Base-by-base conservation (phyloP, 306 rosid genomes). In the Begonia loranthoides region DNA sequence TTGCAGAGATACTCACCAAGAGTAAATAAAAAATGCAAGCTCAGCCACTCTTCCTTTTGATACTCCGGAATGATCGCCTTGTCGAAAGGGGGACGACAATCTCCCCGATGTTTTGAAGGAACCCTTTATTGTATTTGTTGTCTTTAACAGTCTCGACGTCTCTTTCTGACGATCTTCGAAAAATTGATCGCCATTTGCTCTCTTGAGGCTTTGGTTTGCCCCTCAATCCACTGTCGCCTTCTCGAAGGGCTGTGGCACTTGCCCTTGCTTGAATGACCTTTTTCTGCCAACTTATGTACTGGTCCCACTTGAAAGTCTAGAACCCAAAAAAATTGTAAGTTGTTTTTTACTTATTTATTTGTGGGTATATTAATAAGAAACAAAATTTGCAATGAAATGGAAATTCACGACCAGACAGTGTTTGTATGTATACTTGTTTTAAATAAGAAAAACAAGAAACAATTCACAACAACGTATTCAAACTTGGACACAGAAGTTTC, bases 281-380 rank as follows among this genome's bases (percentile, higher is more conserved):
- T 76, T 66, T 76, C 67, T 80, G 92, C 90, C 78, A 76, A 49
- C 68, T 76, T 54, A 76, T 36, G 68, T 82, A 74, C 21, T 86
- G 92, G 69, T 86, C 88, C 99, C 99, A 90, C 81, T 90, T 90
- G 59, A 74, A 76, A 43, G 88, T 86, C 99, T 86, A 80, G 66
- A 54, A 36, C 71, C 63, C 44, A 22, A 48, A 46, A 73, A 17
- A 69, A 58, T 43, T 1, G 9, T 28, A 28, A 28, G 36, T 1
- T 28, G 36, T 28, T 28, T 28, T 28, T 28, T 28, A 28, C 36
- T 1, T 28, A 28, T 28, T 28, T 2, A 2, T 28, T 28, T 28
- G 36, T 3, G 36, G 4, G 6, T 5, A 7, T 28, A 28, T 28
- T 7, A 28, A 4, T 3, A 28, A 28, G 36, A 28, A 28, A 28